phyloP scores from a whole-genome alignment of 208 protist genomes.

The Leishmania turanica region DNA sequence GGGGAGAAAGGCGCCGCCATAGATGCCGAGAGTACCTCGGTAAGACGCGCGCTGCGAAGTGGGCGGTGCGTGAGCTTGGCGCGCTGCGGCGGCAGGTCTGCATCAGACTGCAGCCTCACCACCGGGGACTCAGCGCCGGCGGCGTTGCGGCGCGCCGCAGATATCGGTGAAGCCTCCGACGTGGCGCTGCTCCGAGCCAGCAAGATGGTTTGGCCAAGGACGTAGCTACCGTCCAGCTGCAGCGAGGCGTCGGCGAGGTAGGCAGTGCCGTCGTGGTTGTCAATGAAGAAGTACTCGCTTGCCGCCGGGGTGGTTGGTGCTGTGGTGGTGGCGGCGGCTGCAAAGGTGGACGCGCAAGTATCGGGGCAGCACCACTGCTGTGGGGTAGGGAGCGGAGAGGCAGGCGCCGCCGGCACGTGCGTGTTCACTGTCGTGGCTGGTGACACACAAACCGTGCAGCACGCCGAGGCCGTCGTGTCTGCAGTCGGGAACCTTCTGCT shows the following conservation, averaged over 20 bases:
- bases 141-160: background rate
- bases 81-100: conserved; percentile 10
- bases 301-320: background rate
- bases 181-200: conserved; percentile 35
- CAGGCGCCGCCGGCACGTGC: conserved; percentile 5
- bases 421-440: conserved; percentile 11
- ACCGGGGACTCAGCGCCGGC: conserved; percentile 15
- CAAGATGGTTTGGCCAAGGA: conserved; percentile 53
- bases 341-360: background rate
- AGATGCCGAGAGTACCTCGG: conserved; percentile 1
- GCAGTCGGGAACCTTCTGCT: background rate
- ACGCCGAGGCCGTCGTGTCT: background rate
- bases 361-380: conserved; percentile 1
- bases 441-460: background rate
- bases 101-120: conserved; percentile 20
- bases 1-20: background rate
- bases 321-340: background rate
- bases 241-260: conserved; percentile 49
- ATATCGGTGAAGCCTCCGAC: conserved; percentile 6
- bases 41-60: conserved; percentile 9
- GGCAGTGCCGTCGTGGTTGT: conserved; percentile 65
- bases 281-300: conserved; percentile 54
- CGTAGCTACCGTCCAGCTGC: conserved; percentile 48
- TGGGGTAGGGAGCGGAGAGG: conserved; percentile 1
- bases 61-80: conserved; percentile 17